Conservation (phyloP, 2,329 filamentous ascomycete genomes). For the Pseudogymnoascus sp. region DNA sequence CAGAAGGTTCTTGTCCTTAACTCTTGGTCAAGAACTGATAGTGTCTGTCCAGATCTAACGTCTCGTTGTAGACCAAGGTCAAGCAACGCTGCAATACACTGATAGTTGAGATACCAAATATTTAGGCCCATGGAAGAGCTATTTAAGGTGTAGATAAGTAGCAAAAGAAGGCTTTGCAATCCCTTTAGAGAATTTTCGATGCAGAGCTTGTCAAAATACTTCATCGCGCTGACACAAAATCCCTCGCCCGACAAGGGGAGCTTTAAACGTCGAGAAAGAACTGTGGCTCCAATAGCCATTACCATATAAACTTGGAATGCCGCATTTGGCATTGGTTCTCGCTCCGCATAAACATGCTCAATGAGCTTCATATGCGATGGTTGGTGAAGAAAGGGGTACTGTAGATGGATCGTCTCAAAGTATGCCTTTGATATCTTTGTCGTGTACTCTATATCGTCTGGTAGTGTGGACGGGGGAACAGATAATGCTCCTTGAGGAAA, state of each 20-base stretch:
- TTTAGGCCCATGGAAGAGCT: conserved; percentile 41
- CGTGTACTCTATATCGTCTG: conserved; percentile 31
- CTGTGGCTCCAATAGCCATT: conserved; percentile 39
- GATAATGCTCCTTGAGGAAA: not conserved
- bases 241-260: conserved; percentile 39
- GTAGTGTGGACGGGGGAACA: conserved; percentile 15
- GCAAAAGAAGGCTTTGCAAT: conserved; percentile 39
- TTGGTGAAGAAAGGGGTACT: conserved; percentile 43
- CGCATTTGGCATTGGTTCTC: conserved; percentile 25
- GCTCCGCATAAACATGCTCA: conserved; percentile 29
- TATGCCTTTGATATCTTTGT: conserved; percentile 37
- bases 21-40: conserved; percentile 42
- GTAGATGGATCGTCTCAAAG: conserved; percentile 39
- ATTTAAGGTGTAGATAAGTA: conserved; percentile 43
- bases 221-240: conserved; percentile 40
- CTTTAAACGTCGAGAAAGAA: conserved; percentile 36
- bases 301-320: conserved; percentile 46
- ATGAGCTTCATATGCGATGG: conserved; percentile 33
- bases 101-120: conserved; percentile 48
- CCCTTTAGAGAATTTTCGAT: conserved; percentile 41
- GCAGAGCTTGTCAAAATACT: conserved; percentile 38
- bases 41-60: conserved; percentile 33
- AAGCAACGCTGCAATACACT: conserved; percentile 42
- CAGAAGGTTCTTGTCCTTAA: conserved; percentile 49
- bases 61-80: conserved; percentile 45